These are phyloP conservation scores for Aspergillus neoniger DNA, from an alignment of 2,329 filamentous ascomycete species.

Conservation along the genomic window DNA sequence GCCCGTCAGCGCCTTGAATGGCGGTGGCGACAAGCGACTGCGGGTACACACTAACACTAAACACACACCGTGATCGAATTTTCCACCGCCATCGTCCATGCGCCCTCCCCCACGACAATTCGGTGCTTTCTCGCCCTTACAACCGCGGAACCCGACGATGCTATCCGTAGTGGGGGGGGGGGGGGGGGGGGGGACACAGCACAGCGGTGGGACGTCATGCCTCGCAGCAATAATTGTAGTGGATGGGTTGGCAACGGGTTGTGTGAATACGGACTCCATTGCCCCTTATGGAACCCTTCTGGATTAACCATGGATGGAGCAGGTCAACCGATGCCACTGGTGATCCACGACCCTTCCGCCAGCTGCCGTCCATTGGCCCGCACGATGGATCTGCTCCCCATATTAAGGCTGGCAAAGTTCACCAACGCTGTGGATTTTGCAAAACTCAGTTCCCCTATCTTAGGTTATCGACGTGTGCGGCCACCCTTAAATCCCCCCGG, in stretches of 20 bases:
- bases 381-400: constrained; percentile 12
- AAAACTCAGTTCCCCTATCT: constrained; percentile 9
- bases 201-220: not conserved
- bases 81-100: not conserved
- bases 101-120: not conserved
- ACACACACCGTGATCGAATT: not conserved
- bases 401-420: not conserved
- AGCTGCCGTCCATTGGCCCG: constrained; percentile 16
- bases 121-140: not conserved
- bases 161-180: not conserved
- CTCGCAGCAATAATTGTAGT: not conserved
- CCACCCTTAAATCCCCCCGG: constrained; percentile 1
- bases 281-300: constrained; percentile 3
- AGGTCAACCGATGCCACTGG: constrained; percentile 14
- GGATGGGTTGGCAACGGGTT: not conserved
- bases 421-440: constrained; percentile 5
- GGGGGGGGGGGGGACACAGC: not conserved
- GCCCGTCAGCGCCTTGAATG: not conserved
- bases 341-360: constrained; percentile 18
- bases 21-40: not conserved
- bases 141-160: not conserved
- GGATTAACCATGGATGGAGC: constrained; percentile 14
- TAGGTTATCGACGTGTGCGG: constrained; percentile 2
- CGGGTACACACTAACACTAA: not conserved
- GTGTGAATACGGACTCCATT: not conserved